phyloP scores from a whole-genome alignment of 306 rosid genomes.

The Erythrophleum fordii region DNA sequence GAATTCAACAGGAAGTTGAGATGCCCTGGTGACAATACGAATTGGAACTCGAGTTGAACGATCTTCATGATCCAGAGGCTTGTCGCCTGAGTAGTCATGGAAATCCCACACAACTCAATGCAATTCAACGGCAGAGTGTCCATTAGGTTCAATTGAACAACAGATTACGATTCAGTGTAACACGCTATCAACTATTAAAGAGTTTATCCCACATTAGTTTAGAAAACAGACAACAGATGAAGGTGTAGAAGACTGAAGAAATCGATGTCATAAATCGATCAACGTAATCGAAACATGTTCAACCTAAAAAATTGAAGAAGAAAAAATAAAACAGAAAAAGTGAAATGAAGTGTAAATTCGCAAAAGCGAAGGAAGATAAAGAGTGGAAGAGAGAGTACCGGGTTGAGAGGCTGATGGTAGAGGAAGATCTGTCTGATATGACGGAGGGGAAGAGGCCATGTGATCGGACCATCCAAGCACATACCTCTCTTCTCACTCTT shows the following conservation, averaged over 20 bases:
- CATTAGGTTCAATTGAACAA: not conserved
- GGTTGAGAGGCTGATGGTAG: conserved; percentile 45
- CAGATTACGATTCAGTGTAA: not conserved
- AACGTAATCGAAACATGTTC: not conserved
- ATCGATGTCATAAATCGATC: not conserved
- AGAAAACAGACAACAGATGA: conserved; percentile 28
- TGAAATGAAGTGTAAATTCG: not conserved
- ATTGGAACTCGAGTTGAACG: conserved; percentile 53
- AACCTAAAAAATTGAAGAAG: not conserved
- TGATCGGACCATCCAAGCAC: conserved; percentile 54
- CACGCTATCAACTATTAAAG: not conserved
- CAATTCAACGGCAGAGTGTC: not conserved
- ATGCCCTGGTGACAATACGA: conserved; percentile 60
- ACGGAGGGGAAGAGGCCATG: conserved; percentile 62
- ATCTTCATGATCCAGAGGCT: conserved; percentile 44
- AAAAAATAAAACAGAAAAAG: not conserved
- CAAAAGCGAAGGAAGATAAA: not conserved
- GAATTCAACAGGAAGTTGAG: conserved; percentile 71
- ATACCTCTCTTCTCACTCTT: not conserved
- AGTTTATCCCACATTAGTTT: conserved; percentile 17
- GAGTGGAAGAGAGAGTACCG: conserved; percentile 40
- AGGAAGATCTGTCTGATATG: conserved; percentile 54
- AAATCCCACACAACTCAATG: not conserved
- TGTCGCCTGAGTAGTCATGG: conserved; percentile 44
- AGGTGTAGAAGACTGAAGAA: not conserved